Conservation (phyloP, 192 early-diverging fungal genomes). For the Rhizophagus clarus region DNA sequence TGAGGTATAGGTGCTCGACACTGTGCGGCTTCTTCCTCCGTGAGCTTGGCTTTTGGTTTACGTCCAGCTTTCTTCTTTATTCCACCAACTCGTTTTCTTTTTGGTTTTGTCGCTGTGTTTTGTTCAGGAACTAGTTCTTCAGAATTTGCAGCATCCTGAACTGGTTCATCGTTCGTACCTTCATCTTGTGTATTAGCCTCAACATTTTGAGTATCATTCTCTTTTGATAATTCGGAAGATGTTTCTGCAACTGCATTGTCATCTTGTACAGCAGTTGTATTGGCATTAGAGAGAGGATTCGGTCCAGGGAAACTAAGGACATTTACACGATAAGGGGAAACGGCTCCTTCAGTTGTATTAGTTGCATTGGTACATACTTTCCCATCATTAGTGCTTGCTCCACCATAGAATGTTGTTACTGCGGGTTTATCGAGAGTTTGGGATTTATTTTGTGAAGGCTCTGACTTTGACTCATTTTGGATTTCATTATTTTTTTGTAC, state of each 20-base stretch:
- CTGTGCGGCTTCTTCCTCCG: neutral
- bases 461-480: neutral
- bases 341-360: neutral
- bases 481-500: neutral
- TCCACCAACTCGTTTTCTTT: neutral
- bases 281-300: too few species aligned
- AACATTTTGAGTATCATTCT: too few species aligned
- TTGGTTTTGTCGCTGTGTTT: neutral
- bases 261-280: too few species aligned
- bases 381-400: too few species aligned
- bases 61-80: neutral
- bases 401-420: neutral
- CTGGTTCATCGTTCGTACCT: too few species aligned
- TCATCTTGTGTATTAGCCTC: too few species aligned
- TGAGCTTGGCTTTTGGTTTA: neutral
- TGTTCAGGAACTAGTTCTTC: neutral
- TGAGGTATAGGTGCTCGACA: constrained; percentile 10
- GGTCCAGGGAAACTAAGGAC: neutral
- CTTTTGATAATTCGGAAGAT: too few species aligned
- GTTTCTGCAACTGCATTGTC: too few species aligned
- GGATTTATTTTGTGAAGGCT: neutral
- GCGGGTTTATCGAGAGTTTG: neutral
- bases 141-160: too few species aligned
- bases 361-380: neutral
- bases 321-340: neutral